Evolutionary conservation across 2,329 filamentous ascomycete species (phyloP).

Genomic region (Neofusicoccum kwambonambiense): DNA sequence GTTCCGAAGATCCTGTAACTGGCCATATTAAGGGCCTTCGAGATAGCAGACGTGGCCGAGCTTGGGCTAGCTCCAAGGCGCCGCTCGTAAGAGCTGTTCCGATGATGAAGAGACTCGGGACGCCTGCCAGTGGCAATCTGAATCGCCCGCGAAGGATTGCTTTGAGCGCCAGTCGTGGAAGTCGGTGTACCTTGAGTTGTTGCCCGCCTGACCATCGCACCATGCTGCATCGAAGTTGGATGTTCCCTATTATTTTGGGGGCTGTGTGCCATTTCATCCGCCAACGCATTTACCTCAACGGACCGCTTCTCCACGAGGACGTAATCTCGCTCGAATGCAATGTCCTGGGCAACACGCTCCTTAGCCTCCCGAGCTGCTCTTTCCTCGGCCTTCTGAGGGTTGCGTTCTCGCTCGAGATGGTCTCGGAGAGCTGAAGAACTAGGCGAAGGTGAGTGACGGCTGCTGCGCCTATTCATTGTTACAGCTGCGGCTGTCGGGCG

Average conservation of each 20-base stretch:
- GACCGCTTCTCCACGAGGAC: slow-evolving; percentile 93
- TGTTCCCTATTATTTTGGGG: slow-evolving; percentile 56
- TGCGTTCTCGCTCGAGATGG: slow-evolving; percentile 43
- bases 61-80: slow-evolving; percentile 70
- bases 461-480: slow-evolving; percentile 63
- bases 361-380: slow-evolving; percentile 47
- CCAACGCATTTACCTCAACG: slow-evolving; percentile 95
- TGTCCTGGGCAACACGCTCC: slow-evolving; percentile 75
- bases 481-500: slow-evolving; percentile 36
- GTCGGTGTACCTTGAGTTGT: slow-evolving; percentile 74
- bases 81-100: slow-evolving; percentile 78
- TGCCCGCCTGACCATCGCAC: slow-evolving; percentile 68
- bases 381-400: slow-evolving; percentile 40
- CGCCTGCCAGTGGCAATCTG: slow-evolving; percentile 69
- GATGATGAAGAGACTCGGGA: slow-evolving; percentile 63
- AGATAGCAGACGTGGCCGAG: slow-evolving; percentile 86
- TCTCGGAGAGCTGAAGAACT: slow-evolving; percentile 51
- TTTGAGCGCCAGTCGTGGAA: slow-evolving; percentile 67
- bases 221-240: slow-evolving; percentile 54
- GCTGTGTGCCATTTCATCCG: slow-evolving; percentile 88
- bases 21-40: slow-evolving; percentile 92
- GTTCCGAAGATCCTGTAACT: slow-evolving; percentile 74
- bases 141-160: slow-evolving; percentile 69
- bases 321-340: slow-evolving; percentile 89
- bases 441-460: slow-evolving; percentile 44